phyloP scores from a whole-genome alignment of 2,329 filamentous ascomycete species.

The Fusarium compactum region DNA sequence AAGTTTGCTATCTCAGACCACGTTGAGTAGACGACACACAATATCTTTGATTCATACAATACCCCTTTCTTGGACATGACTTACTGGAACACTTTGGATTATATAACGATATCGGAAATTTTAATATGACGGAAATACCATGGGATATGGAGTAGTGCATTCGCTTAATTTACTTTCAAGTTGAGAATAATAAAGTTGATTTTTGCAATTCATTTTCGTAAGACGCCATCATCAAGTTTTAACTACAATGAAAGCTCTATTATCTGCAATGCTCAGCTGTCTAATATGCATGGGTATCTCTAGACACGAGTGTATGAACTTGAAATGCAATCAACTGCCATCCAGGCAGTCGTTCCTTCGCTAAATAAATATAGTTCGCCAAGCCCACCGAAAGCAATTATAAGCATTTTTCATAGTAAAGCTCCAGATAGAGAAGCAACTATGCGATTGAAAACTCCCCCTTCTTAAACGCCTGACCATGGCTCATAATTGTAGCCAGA shows the following conservation, averaged over 20 bases:
- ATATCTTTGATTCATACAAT: no score
- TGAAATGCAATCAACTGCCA: not conserved
- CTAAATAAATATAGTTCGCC: not conserved
- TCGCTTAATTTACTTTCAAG: not conserved
- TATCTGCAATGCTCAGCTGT: not conserved
- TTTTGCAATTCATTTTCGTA: not conserved
- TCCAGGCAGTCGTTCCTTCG: not conserved
- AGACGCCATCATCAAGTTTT: not conserved
- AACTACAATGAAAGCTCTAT: not conserved
- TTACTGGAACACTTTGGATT: not conserved
- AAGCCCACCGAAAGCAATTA: constrained; percentile 9
- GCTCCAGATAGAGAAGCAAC: not conserved
- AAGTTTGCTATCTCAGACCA: constrained; percentile 63
- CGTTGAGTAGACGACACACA: constrained; percentile 21
- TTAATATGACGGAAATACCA: constrained; percentile 28
- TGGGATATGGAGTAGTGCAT: not conserved
- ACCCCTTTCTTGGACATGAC: not conserved
- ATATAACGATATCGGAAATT: constrained; percentile 1
- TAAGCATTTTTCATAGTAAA: not conserved
- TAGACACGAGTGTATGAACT: constrained; percentile 7
- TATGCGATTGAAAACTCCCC: not conserved
- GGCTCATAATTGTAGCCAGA: constrained; percentile 45
- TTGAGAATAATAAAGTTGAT: not conserved
- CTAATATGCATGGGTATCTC: constrained; percentile 21
- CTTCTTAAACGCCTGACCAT: constrained; percentile 33